phyloP scores from a whole-genome alignment of 257 asterid genomes.

The Eustoma russellianum region DNA sequence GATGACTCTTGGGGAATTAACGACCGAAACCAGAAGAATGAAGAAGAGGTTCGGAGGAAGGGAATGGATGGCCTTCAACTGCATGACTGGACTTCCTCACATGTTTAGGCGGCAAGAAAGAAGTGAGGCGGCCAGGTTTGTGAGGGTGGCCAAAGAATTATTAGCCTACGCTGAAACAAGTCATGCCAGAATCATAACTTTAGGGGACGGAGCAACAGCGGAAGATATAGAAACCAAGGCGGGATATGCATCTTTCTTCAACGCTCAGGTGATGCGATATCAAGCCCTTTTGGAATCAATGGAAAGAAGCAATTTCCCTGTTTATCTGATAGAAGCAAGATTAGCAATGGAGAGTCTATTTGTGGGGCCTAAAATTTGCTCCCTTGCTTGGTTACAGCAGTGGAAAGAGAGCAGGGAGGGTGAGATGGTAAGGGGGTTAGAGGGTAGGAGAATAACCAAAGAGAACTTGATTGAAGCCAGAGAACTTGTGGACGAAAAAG shows the following conservation, averaged over 20 bases:
- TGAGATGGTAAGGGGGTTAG: constrained; percentile 8
- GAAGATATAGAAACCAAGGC: constrained; percentile 10
- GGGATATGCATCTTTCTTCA: constrained; percentile 32
- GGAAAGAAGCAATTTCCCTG: constrained; percentile 45
- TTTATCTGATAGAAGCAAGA: constrained; percentile 58
- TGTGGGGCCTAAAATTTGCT: constrained; percentile 40
- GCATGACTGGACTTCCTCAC: constrained; percentile 64
- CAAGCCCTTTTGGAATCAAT: constrained; percentile 48
- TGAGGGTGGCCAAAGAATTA: constrained; percentile 30
- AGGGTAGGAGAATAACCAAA: constrained; percentile 31
- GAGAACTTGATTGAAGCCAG: constrained; percentile 46
- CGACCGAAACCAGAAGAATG: constrained; percentile 23
- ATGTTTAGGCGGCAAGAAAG: constrained; percentile 41
- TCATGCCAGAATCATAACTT: constrained; percentile 31
- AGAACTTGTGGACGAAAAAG: constrained; percentile 39
- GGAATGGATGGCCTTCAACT: constrained; percentile 61
- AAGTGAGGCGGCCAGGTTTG: constrained; percentile 27
- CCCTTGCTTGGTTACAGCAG: constrained; percentile 35
- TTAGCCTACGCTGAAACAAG: constrained; percentile 10
- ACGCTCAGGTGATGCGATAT: constrained; percentile 30
- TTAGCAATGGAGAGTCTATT: constrained; percentile 50
- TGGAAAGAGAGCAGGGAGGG: constrained; percentile 25
- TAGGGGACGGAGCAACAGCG: constrained; percentile 57
- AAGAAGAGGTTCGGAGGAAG: constrained; percentile 15
- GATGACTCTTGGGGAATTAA: constrained; percentile 23